Evolutionary conservation across 306 rosid species (phyloP), one percentile per base, ranked within the genome.

Genomic region (Dryas drummondii): DNA sequence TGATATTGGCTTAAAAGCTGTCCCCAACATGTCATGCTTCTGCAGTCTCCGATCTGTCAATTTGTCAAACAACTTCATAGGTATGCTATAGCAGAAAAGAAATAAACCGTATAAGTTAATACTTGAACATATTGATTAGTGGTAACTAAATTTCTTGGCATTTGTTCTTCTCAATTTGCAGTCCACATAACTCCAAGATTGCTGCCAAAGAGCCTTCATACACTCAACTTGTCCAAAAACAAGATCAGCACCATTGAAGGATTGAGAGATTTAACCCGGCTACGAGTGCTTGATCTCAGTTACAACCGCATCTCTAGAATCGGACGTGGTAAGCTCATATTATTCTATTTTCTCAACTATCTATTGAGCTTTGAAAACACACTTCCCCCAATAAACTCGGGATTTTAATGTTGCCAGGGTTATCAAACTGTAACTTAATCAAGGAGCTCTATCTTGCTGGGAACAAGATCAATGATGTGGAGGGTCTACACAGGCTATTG

Each of bases 391-490:
- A 51, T 54, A 64, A 19, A 6, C 14, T 65, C 50, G 60, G 49
- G 27, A 26, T 42, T 52, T 81, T 48, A n/a, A 26, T 44, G n/a
- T 49, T 75, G 53, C 60, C 88, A 94, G 97, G 94, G 46, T 85
- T 91, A 67, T 91, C 98, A 7, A 86, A 74, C 63, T 91, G 97
- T 78, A 81, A 82, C 50, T 80, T 84, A 45, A 81, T 94, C 58
- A 94, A 90, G 80, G 97, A 94, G 80, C 87, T 94, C 17, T 90
- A 90, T 79, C 86, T 94, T 16, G 87, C 92, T 0, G 96, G 97
- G 66, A 93, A 93, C 90, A 91, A 91, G 87, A 86, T 91, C 55
- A 88, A 94, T 57, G 96, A 91, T 51, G 92, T 87, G 5, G 97
- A 93, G 83, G 97, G 98, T 68, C 87, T 91, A 50, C 97, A 93